Conservation (phyloP, 1,284 basidiomycete genomes). For the Hemileia vastatrix region DNA sequence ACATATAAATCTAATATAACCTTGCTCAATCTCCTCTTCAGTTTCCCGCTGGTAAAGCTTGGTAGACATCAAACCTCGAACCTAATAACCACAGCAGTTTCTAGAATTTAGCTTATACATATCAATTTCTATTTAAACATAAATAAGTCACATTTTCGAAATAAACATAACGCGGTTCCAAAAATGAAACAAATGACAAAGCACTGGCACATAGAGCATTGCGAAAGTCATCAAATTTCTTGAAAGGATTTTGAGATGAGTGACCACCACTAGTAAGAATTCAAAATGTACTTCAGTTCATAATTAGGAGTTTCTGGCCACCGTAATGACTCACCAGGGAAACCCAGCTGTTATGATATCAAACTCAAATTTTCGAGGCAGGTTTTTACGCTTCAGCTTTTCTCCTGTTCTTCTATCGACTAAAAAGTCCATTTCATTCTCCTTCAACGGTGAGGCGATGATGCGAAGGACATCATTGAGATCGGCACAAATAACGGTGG, state of each 20-base stretch:
- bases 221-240: constrained; percentile 9
- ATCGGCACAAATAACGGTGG: constrained; percentile 9
- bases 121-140: too few relatives aligned
- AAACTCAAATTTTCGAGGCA: constrained; percentile 10
- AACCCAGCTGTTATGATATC: constrained; percentile 18
- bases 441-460: neutral
- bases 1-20: too few relatives aligned
- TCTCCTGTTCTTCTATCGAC: constrained; percentile 10
- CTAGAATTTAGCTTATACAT: too few relatives aligned
- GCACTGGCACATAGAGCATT: constrained; percentile 15
- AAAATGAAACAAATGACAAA: constrained; percentile 7
- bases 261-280: constrained; percentile 3
- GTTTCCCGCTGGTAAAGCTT: too few relatives aligned
- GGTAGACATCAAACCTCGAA: too few relatives aligned
- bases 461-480: constrained; percentile 7
- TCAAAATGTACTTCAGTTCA: neutral
- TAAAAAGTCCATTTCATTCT: neutral
- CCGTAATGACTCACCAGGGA: constrained; percentile 1
- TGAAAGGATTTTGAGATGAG: constrained; percentile 11
- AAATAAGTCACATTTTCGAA: constrained; percentile 21
- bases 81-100: too few relatives aligned
- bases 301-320: neutral
- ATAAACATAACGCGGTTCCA: constrained; percentile 11
- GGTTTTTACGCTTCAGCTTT: neutral
- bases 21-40: too few relatives aligned